phyloP scores from a whole-genome alignment of 306 rosid species.

The Cicer bijugum region DNA sequence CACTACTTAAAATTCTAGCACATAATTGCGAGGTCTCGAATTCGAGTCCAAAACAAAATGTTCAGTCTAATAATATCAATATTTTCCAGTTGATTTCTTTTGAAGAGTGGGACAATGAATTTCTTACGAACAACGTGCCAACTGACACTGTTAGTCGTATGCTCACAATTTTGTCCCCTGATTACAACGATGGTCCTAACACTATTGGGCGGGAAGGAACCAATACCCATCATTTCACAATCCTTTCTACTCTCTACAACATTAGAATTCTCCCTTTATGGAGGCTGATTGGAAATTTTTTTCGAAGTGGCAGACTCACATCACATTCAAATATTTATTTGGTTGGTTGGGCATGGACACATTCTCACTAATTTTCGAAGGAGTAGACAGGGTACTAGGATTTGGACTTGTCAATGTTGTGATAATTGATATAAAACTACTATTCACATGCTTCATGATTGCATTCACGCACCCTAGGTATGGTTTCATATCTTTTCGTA shows the following conservation, averaged over 20 bases:
- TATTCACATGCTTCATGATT: not conserved
- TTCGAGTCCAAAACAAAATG: too few relatives aligned
- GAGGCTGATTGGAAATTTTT: not conserved
- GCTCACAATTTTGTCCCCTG: not conserved
- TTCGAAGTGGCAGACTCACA: not conserved
- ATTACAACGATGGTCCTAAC: not conserved
- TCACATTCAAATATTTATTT: not conserved
- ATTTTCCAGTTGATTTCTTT: not conserved
- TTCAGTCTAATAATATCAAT: too few relatives aligned
- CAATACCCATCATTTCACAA: not conserved
- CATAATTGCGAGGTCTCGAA: too few relatives aligned
- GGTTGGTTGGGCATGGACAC: not conserved
- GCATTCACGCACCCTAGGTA: not conserved
- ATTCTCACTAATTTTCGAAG: not conserved
- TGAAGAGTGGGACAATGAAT: not conserved
- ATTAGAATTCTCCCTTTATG: not conserved
- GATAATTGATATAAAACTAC: not conserved
- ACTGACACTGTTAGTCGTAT: not conserved
- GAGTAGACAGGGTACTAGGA: not conserved
- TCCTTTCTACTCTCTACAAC: not conserved
- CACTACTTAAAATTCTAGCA: too few relatives aligned
- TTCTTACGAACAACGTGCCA: not conserved
- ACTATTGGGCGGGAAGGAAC: not conserved
- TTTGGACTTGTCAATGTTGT: not conserved
- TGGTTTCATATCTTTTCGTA: not conserved